Base-by-base conservation (phyloP, 345 rosid species). In the Euclidium syriacum region DNA sequence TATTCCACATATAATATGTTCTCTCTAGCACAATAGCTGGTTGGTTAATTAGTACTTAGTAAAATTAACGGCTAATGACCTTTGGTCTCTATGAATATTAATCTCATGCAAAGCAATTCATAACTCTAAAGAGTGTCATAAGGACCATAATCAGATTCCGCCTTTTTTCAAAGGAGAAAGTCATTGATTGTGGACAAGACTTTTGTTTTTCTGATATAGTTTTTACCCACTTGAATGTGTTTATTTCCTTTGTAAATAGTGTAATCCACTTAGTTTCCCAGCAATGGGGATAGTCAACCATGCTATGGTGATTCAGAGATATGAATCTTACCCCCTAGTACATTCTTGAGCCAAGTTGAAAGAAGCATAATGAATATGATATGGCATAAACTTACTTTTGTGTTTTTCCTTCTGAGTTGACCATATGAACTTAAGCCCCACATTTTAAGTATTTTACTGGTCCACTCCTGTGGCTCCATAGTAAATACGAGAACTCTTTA, bases 351-450 rank as follows among this genome's bases (percentile, higher is more conserved):
- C 22, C 35, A 24, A 57, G 62, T 40, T 39, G 62, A 41, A 12
- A 58, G 17, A 41, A 58, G 50, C 63, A 58, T 58, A 41, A 26
- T 58, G 49, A 58, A 58, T 41, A 16, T 58, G 50, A 41, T 58
- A 11, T 25, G 38, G 38, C 36, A 58, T 58, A 58, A 58, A 39
- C 38, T 41, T 57, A 26, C 27, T 2, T 54, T 35, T 32, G 10
- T 30, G 2, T 12, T 19, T 4, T 7, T 6, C 14, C 43, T 39
- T n/a, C 8, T 29, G 33, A 29, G 12, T 52, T 53, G 17, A 22
- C 44, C 30, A 19, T 35, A 35, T 55, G 46, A 22, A 23, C 32
- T 17, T 36, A 35, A 36, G 43, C 60, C 60, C 43, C 60, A 35
- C 7, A 14, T 36, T 40, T 57, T 40, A 10, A 25, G 49, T 56